Evolutionary conservation across 352 stramenopile genomes (phyloP).

Genomic region (Phytopythium litorale): DNA sequence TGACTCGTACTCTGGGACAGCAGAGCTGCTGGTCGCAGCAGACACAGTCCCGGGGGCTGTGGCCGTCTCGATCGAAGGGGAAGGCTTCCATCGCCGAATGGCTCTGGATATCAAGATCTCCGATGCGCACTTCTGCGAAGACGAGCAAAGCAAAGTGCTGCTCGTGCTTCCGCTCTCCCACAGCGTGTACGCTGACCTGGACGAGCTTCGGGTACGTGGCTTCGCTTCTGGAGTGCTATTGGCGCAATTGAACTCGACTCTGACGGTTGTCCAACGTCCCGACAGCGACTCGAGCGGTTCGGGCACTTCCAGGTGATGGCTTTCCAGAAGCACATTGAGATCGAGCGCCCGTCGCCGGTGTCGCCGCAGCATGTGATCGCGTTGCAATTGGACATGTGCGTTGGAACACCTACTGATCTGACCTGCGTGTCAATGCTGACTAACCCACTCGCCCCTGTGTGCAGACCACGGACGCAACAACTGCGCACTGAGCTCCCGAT

Average conservation of each 20-base stretch:
- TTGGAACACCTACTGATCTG: constrained; percentile 1
- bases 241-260: not conserved
- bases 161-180: constrained; percentile 39
- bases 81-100: constrained; percentile 47
- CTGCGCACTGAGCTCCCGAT: constrained; percentile 43
- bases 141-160: constrained; percentile 15
- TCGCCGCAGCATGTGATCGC: constrained; percentile 50
- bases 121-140: constrained; percentile 8
- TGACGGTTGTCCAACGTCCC: not conserved
- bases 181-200: constrained; percentile 47
- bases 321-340: constrained; percentile 62
- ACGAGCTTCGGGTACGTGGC: constrained; percentile 43
- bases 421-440: not conserved
- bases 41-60: not conserved
- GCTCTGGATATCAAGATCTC: constrained; percentile 27
- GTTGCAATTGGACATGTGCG: constrained; percentile 39
- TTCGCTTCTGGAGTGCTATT: not conserved
- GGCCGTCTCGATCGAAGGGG: constrained; percentile 20
- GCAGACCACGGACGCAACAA: constrained; percentile 11
- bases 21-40: not conserved
- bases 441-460: not conserved
- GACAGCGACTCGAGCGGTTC: constrained; percentile 57
- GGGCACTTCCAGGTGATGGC: constrained; percentile 33
- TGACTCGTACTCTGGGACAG: not conserved
- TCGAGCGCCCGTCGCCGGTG: constrained; percentile 48